Evolutionary conservation across 2,329 filamentous ascomycete genomes (phyloP).

Genomic region (Emericellopsis cladophorae): DNA sequence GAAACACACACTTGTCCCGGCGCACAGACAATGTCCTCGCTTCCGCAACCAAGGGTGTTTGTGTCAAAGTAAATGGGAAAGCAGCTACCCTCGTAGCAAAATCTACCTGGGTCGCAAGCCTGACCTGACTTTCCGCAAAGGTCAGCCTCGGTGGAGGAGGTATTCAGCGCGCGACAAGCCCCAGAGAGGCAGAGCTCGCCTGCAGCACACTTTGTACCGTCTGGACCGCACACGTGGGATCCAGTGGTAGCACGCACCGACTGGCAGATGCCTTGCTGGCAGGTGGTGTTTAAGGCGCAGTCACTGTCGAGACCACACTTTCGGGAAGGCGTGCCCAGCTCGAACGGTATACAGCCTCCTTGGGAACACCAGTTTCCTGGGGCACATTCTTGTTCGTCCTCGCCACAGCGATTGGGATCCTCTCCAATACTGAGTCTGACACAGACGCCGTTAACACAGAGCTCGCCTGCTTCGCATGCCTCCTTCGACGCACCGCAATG

Average conservation of each 20-base stretch:
- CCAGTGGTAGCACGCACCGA: background rate
- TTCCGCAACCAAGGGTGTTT: background rate
- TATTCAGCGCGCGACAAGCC: background rate
- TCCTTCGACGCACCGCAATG: background rate
- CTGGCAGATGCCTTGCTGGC: background rate
- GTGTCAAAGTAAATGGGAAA: background rate
- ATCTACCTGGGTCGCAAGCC: background rate
- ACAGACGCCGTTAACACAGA: background rate
- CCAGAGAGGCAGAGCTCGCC: background rate
- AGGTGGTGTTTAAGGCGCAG: no score
- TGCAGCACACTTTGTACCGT: background rate
- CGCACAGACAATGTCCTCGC: background rate
- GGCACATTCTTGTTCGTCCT: background rate
- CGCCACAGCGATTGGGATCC: background rate
- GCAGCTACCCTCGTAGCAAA: background rate
- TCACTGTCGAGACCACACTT: background rate
- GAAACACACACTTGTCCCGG: background rate
- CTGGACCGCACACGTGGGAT: background rate
- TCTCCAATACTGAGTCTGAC: background rate
- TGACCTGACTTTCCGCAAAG: background rate
- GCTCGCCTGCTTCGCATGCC: background rate
- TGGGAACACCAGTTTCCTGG: background rate
- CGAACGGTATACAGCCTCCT: background rate
- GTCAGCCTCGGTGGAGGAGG: background rate
- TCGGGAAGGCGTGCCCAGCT: background rate